Evolutionary conservation across 192 early-diverging fungal genomes (phyloP).

Genomic region (Haplosporangium gracile): DNA sequence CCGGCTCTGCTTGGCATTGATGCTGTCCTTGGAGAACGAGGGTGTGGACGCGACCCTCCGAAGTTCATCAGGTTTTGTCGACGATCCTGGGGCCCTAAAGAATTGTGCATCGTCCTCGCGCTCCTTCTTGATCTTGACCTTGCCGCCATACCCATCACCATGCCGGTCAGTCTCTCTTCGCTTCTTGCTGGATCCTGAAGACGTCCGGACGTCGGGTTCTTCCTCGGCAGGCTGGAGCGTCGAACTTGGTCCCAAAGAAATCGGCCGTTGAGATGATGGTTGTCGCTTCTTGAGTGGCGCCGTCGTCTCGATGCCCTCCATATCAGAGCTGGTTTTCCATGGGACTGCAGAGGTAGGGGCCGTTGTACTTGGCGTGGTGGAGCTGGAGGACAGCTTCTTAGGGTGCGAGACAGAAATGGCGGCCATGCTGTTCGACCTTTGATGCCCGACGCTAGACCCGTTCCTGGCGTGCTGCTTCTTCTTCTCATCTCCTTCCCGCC

Average conservation of each 20-base stretch:
- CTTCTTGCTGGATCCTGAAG: conserved; percentile 39
- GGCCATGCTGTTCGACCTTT: conserved; percentile 38
- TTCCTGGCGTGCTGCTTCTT: conserved; percentile 27
- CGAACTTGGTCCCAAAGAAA: conserved; percentile 9
- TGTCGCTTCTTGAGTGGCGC: conserved; percentile 35
- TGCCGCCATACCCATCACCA: conserved; percentile 37
- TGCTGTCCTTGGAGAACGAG: conserved; percentile 31
- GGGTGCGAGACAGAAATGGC: conserved; percentile 14
- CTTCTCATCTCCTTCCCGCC: conserved; percentile 7
- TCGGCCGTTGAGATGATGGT: conserved; percentile 16
- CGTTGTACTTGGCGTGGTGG: conserved; percentile 8
- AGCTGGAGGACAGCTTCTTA: background rate
- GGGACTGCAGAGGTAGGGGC: background rate
- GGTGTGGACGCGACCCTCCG: conserved; percentile 40
- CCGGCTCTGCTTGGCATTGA: conserved; percentile 14
- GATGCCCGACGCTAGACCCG: conserved; percentile 7
- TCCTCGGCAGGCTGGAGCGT: conserved; percentile 8
- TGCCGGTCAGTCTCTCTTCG: conserved; percentile 41
- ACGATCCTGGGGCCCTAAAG: conserved; percentile 9
- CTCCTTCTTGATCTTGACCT: conserved; percentile 58
- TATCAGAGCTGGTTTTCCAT: conserved; percentile 18
- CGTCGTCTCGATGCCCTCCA: background rate
- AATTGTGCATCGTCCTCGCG: conserved; percentile 38
- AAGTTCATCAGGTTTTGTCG: conserved; percentile 31
- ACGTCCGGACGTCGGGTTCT: conserved; percentile 16